Conservation (phyloP, 345 rosid species). For the Nasturtium officinale region DNA sequence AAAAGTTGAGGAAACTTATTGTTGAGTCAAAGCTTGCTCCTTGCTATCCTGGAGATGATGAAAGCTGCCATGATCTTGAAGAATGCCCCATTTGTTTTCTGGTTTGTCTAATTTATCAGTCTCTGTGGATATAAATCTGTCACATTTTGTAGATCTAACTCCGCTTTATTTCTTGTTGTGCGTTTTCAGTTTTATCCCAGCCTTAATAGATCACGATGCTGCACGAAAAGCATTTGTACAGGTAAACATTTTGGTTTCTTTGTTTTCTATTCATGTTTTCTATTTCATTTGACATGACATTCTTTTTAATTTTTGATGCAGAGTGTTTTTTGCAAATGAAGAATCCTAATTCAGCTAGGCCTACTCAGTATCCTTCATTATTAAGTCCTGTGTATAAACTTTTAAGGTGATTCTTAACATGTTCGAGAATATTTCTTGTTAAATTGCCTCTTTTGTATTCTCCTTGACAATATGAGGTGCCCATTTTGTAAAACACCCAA, state of each 20-base stretch:
- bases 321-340: slow-evolving; percentile 99
- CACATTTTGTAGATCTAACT: slow-evolving; percentile 23
- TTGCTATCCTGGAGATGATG: slow-evolving; percentile 95
- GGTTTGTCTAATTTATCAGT: slow-evolving; percentile 52
- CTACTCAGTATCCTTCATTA: slow-evolving; percentile 95
- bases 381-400: not conserved
- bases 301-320: slow-evolving; percentile 44
- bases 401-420: not conserved
- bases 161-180: slow-evolving; percentile 18
- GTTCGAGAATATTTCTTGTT: not conserved
- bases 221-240: slow-evolving; percentile 96
- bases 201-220: slow-evolving; percentile 94
- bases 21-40: slow-evolving; percentile 97
- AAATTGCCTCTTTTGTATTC: slow-evolving; percentile 23
- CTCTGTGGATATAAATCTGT: not conserved
- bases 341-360: slow-evolving; percentile 86
- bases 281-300: not conserved
- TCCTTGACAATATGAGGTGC: slow-evolving; percentile 76
- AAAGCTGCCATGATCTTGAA: slow-evolving; percentile 72
- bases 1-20: slow-evolving; percentile 93
- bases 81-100: slow-evolving; percentile 98
- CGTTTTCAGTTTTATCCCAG: slow-evolving; percentile 82
- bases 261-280: slow-evolving; percentile 8
- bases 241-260: slow-evolving; percentile 47
- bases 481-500: slow-evolving; percentile 96